Conservation (phyloP, 257 asterid species). For the Solanum corneliomulleri region DNA sequence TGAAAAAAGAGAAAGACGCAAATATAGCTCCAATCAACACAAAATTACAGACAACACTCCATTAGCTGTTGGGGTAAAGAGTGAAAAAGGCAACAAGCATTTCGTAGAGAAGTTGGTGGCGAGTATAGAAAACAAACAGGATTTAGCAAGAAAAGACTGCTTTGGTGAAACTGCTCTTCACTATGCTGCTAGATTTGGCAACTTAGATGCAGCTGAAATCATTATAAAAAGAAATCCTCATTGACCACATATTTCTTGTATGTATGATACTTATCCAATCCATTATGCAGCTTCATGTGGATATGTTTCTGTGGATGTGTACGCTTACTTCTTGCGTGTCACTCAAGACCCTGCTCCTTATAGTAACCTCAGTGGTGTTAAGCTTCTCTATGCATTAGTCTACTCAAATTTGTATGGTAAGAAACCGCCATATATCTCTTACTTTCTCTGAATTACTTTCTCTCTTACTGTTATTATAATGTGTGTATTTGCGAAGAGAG, state of each 20-base stretch:
- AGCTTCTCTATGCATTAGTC: constrained; percentile 11
- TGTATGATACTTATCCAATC: constrained; percentile 9
- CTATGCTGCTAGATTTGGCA: constrained; percentile 17
- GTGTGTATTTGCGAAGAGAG: too few species aligned
- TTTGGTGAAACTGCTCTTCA: constrained; percentile 22
- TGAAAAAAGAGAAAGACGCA: background rate
- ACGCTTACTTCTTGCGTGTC: constrained; percentile 1
- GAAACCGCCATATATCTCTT: too few species aligned
- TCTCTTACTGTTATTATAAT: too few species aligned
- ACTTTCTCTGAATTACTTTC: too few species aligned
- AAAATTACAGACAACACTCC: background rate
- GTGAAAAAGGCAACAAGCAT: background rate
- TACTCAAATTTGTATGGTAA: constrained; percentile 25
- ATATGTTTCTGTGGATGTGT: constrained; percentile 1
- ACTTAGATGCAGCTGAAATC: constrained; percentile 12
- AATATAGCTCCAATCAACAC: background rate
- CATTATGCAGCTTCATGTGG: constrained; percentile 29
- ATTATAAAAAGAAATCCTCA: constrained; percentile 7
- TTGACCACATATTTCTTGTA: constrained; percentile 11
- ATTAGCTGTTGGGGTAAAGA: background rate
- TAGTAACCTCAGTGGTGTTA: constrained; percentile 14
- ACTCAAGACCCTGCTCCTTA: constrained; percentile 18
- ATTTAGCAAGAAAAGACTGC: constrained; percentile 3
- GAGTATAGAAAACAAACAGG: constrained; percentile 7
- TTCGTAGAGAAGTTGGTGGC: constrained; percentile 11